Evolutionary conservation across 257 asterid species (phyloP).

Genomic region (Euphrasia confusa): DNA sequence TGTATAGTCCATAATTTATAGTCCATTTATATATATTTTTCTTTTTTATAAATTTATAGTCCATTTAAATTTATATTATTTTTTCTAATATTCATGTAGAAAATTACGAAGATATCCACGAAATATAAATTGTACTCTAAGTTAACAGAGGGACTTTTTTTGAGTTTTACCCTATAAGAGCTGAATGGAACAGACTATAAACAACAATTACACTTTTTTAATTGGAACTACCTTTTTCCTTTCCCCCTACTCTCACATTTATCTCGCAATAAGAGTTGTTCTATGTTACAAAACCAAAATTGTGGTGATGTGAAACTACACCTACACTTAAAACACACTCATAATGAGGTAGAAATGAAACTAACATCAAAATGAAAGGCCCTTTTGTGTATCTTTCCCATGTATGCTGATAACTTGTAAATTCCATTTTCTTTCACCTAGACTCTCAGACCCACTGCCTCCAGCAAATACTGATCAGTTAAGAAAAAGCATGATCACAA

Average conservation of each 20-base stretch:
- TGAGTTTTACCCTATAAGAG: too few species aligned
- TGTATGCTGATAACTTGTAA: neutral
- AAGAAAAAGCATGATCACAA: neutral
- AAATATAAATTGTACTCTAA: too few species aligned
- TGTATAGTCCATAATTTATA: too few species aligned
- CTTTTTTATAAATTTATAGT: too few species aligned
- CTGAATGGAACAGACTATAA: constrained; percentile 17
- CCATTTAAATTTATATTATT: too few species aligned
- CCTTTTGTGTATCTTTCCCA: too few species aligned
- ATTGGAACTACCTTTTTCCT: constrained; percentile 28
- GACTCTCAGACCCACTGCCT: too few species aligned
- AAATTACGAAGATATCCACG: too few species aligned
- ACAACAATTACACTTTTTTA: constrained; percentile 25
- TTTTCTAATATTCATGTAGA: too few species aligned
- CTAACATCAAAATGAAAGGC: too few species aligned
- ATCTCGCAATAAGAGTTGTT: constrained; percentile 26
- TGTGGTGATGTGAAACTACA: constrained; percentile 38
- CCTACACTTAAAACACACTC: constrained; percentile 29
- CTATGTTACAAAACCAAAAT: constrained; percentile 61
- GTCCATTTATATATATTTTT: too few species aligned
- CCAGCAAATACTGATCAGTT: too few species aligned
- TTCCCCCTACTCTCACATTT: constrained; percentile 31
- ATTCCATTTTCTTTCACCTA: neutral
- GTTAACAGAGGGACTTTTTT: neutral
- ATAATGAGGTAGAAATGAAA: constrained; percentile 14